Conservation (phyloP, 257 asterid species). For the Eustoma russellianum region DNA sequence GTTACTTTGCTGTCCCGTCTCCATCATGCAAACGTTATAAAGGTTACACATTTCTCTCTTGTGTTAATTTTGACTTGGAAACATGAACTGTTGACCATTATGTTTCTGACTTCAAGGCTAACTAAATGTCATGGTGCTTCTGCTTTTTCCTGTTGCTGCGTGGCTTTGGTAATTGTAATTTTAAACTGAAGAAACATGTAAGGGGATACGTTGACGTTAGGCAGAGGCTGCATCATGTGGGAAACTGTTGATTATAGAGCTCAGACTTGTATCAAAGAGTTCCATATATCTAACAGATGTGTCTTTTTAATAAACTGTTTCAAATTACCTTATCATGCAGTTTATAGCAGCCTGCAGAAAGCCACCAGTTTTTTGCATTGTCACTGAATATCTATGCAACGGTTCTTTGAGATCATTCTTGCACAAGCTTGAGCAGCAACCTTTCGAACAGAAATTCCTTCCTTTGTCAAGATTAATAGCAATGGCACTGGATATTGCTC, state of each 20-base stretch:
- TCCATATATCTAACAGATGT: too few relatives aligned
- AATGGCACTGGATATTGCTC: conserved; percentile 71
- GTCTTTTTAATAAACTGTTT: not conserved
- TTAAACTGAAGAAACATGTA: too few relatives aligned
- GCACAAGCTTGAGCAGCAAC: conserved; percentile 72
- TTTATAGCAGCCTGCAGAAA: conserved; percentile 67
- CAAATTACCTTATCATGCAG: conserved; percentile 19
- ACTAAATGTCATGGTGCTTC: not conserved
- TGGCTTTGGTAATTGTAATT: too few relatives aligned
- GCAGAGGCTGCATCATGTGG: not conserved
- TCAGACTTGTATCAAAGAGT: not conserved
- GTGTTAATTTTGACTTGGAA: too few relatives aligned
- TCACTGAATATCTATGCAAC: conserved; percentile 77
- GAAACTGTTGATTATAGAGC: not conserved
- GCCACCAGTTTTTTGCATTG: conserved; percentile 68
- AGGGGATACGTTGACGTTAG: not conserved
- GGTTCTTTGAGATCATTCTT: conserved; percentile 76
- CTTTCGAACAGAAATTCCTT: conserved; percentile 58
- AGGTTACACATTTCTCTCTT: conserved; percentile 32
- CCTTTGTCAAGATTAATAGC: conserved; percentile 46
- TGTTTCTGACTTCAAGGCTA: not conserved
- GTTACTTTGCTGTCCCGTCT: conserved; percentile 52
- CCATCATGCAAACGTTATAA: conserved; percentile 60
- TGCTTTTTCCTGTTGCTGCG: not conserved
- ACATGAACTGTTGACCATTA: not conserved